A percentile compares a stretch with the other conserved stretches of the same genome.
Evolutionary conservation across 495 filamentous ascomycete genomes (phyloP).

Genomic region (Aspergillus biplanus): DNA sequence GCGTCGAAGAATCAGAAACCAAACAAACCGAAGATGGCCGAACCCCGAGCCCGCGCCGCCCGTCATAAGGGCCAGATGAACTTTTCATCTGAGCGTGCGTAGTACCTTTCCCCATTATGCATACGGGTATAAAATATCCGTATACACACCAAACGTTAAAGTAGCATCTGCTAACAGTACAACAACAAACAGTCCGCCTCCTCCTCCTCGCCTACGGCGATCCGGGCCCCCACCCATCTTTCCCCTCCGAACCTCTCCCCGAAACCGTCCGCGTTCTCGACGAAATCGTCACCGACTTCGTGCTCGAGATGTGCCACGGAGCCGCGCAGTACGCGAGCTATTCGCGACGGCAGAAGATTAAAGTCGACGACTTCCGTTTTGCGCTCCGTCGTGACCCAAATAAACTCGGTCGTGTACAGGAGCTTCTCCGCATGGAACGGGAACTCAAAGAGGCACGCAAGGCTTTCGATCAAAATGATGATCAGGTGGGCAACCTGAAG

Average conservation of each 20-base stretch:
- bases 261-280: constrained; percentile 86
- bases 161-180: not conserved
- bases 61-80: constrained; percentile 90
- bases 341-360: constrained; percentile 88
- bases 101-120: not conserved
- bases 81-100: constrained; percentile 78
- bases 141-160: not conserved
- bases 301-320: constrained; percentile 86
- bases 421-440: constrained; percentile 79
- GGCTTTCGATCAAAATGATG: constrained; percentile 62
- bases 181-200: constrained; percentile 61
- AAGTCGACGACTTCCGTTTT: constrained; percentile 96
- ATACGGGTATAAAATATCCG: not conserved
- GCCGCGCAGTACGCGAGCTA: constrained; percentile 81
- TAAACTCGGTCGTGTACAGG: constrained; percentile 88
- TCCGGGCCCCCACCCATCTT: constrained; percentile 48
- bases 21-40: constrained; percentile 48
- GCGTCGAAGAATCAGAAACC: constrained; percentile 17
- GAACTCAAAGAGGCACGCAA: constrained; percentile 77
- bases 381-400: constrained; percentile 80
- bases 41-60: constrained; percentile 75
- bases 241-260: constrained; percentile 63
- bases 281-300: constrained; percentile 91
- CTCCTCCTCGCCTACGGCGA: constrained; percentile 91
- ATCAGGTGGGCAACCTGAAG: constrained; percentile 47